Evolutionary conservation across 2,329 filamentous ascomycete genomes (phyloP).

Genomic region (Byssochlamys sp.): DNA sequence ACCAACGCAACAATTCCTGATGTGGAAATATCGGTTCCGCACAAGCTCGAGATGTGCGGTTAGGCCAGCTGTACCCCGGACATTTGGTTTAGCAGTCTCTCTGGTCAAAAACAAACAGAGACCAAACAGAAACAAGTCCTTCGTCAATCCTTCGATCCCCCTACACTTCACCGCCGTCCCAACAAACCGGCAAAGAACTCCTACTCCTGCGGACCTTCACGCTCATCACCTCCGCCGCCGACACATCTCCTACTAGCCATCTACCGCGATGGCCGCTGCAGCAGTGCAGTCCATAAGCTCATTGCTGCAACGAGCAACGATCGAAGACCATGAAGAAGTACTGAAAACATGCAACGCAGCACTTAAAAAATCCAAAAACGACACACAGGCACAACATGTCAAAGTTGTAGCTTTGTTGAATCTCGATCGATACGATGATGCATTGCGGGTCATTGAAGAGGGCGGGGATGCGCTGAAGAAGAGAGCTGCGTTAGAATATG

Average conservation of each 20-base stretch:
- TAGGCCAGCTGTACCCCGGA: not conserved
- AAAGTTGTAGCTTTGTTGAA: conserved; percentile 53
- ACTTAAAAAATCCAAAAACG: conserved; percentile 49
- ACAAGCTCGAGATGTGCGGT: not conserved
- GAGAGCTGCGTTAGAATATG: conserved; percentile 49
- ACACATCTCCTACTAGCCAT: not conserved
- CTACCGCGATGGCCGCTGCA: conserved; percentile 29
- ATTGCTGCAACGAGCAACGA: conserved; percentile 48
- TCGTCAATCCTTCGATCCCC: not conserved
- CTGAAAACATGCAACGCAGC: conserved; percentile 49
- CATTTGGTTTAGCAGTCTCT: not conserved
- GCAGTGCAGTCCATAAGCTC: conserved; percentile 42
- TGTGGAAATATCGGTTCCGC: not conserved
- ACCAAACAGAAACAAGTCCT: not conserved
- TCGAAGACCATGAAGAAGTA: conserved; percentile 54
- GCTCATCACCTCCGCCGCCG: not conserved
- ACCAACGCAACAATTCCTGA: not conserved
- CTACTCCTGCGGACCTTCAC: not conserved
- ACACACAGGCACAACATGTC: conserved; percentile 49
- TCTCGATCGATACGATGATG: conserved; percentile 55
- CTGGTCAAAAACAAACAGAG: not conserved
- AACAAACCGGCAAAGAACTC: not conserved
- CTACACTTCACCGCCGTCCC: not conserved
- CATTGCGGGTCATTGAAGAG: conserved; percentile 47
- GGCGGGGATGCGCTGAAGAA: conserved; percentile 46